phyloP scores from a whole-genome alignment of 1,139 yeast species.

The Suhomyces panamericanus region DNA sequence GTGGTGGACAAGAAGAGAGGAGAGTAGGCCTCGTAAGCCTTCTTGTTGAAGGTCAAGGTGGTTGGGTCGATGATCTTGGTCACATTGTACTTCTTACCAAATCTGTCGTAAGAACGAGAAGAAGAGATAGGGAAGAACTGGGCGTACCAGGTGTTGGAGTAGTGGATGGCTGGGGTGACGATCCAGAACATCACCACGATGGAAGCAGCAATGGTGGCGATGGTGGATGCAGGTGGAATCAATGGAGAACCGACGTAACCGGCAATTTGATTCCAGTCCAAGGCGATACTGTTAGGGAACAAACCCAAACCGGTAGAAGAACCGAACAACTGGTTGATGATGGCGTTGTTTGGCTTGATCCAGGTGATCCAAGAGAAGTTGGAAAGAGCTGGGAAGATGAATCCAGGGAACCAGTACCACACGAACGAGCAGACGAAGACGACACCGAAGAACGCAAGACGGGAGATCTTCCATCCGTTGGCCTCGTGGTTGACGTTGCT shows the following conservation, averaged over 20 bases:
- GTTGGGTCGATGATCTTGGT: conserved; percentile 41
- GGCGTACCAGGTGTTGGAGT: conserved; percentile 45
- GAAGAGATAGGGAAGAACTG: conserved; percentile 46
- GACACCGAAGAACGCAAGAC: conserved; percentile 33
- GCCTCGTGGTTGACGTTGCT: conserved; percentile 57
- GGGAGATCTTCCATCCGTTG: conserved; percentile 43
- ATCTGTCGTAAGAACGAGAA: conserved; percentile 41
- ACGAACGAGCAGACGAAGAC: conserved; percentile 31
- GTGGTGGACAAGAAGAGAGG: conserved; percentile 66
- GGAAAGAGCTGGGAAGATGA: conserved; percentile 24
- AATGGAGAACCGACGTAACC: conserved; percentile 66
- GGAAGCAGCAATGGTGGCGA: conserved; percentile 46
- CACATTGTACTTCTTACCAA: conserved; percentile 36
- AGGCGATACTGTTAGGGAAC: conserved; percentile 49
- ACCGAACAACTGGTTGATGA: conserved; percentile 64
- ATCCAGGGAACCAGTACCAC: conserved; percentile 49
- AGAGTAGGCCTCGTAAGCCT: conserved; percentile 52
- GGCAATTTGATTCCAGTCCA: conserved; percentile 48
- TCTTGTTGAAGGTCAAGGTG: conserved; percentile 43
- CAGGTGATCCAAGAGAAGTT: conserved; percentile 33
- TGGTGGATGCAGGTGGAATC: conserved; percentile 63
- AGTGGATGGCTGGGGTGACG: conserved; percentile 43
- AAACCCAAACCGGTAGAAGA: conserved; percentile 59
- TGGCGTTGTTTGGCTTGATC: conserved; percentile 40
- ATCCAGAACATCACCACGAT: conserved; percentile 41